Base-by-base conservation (phyloP, 345 rosid species). In the Salix caprea region DNA sequence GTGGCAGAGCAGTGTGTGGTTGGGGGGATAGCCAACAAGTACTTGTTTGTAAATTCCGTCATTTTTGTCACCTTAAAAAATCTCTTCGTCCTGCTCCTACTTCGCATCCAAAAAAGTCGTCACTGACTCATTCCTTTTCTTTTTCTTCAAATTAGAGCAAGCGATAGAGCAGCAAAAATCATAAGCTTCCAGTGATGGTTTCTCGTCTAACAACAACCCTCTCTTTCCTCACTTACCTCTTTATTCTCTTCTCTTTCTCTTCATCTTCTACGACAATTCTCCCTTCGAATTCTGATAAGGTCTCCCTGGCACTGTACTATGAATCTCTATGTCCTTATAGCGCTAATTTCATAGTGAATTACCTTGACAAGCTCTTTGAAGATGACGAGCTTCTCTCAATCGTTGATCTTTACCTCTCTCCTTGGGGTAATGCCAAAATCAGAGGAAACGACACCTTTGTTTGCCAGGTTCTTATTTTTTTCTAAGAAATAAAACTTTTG, bases 301-400 rank as follows among this genome's bases (percentile, higher is more conserved):
- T 95, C 72, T 78, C 90, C 0, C 30, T 95, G 70, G 88, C 77
- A 8, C 19, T 95, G 1, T 91, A 91, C 84, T 93, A 91, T 73
- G 99, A 95, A 78, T 88, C 97, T 65, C 89, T 92, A 0, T 92
- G 99, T 74, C 97, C 97, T 0, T 90, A 84, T 82, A 83, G 97
- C 66, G 90, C 97, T 39, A 79, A 84, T 73, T 92, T 93, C 90
- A 44, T 90, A 9, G 77, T 89, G 37, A 89, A 90, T 67, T 79
- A 89, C 74, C 86, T 95, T 2, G 46, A 44, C 32, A 82, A 87
- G 77, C 79, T 95, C 70, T 83, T 91, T 60, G 72, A 87, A 58
- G 85, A 84, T 46, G 73, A 70, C 23, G 91, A 85, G 32, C 96
- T 95, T 44, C 71, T 89, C 75, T 86, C 97, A 64, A 77, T 85